phyloP scores from a whole-genome alignment of 257 asterid genomes.

The Lantana camara region DNA sequence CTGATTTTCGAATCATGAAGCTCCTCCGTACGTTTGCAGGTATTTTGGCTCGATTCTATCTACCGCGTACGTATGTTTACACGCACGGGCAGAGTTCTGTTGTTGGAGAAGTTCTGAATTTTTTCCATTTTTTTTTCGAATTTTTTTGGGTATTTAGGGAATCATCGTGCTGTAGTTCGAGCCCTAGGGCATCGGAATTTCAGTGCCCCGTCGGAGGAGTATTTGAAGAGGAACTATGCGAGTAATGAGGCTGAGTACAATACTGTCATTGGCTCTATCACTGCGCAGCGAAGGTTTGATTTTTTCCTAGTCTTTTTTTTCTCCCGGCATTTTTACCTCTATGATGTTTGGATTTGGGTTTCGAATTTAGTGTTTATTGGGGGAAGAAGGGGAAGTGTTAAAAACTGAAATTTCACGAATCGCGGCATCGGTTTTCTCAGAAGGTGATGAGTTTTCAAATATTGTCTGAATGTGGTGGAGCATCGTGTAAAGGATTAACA shows the following conservation, averaged over 20 bases:
- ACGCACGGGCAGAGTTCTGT: neutral
- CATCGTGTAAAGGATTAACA: neutral
- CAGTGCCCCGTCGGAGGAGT: constrained; percentile 63
- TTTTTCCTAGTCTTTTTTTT: neutral
- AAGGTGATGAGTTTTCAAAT: neutral
- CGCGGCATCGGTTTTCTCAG: neutral
- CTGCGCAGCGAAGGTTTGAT: constrained; percentile 64
- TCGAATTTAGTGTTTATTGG: neutral
- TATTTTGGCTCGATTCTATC: constrained; percentile 18
- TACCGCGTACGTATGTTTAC: neutral
- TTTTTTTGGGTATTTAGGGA: constrained; percentile 40
- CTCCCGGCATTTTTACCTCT: neutral
- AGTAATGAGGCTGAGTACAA: constrained; percentile 76
- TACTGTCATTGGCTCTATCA: constrained; percentile 71
- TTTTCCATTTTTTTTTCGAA: neutral
- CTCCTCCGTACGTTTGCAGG: constrained; percentile 61
- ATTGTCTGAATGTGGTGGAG: neutral
- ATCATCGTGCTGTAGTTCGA: constrained; percentile 47
- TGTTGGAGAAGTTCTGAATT: constrained; percentile 2
- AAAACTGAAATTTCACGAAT: neutral
- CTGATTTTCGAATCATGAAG: constrained; percentile 45
- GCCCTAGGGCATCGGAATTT: constrained; percentile 65
- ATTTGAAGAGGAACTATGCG: constrained; percentile 78
- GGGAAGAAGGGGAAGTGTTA: neutral
- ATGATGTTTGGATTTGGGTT: neutral